Conservation (phyloP, 164 flowering plant species). For the Umbellularia californica region DNA sequence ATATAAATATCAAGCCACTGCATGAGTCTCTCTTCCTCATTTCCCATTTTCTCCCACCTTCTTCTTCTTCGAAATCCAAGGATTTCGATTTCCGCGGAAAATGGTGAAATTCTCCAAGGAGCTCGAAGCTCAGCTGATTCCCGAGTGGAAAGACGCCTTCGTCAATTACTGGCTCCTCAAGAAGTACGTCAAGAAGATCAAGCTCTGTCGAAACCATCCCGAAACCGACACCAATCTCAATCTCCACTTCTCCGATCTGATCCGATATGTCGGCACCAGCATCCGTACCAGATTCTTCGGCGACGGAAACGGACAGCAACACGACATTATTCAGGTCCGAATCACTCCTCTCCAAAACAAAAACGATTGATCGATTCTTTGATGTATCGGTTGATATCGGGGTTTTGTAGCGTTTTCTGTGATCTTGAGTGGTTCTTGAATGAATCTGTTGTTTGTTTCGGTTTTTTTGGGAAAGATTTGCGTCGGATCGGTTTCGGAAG, state of each 20-base stretch:
- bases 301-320: constrained; percentile 1
- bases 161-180: constrained; percentile 91
- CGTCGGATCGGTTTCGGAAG: no score
- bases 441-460: no score
- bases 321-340: constrained; percentile 37
- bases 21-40: neutral
- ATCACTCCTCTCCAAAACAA: neutral
- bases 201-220: constrained; percentile 34
- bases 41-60: neutral
- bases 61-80: neutral
- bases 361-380: neutral
- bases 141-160: constrained; percentile 95
- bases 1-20: neutral
- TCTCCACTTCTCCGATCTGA: constrained; percentile 54
- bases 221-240: constrained; percentile 17
- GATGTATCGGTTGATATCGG: no score
- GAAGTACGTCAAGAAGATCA: constrained; percentile 77
- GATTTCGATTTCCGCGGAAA: constrained; percentile 2
- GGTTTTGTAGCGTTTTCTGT: no score
- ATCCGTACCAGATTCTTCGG: constrained; percentile 13
- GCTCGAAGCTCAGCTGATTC: constrained; percentile 92
- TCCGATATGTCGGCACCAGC: constrained; percentile 26
- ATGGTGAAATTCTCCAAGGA: constrained; percentile 99
- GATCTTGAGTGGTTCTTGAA: no score
- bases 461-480: no score